A percentile compares a stretch with the other conserved stretches of the same genome.
These are phyloP conservation scores for Ramichloridium luteum DNA, from an alignment of 2,329 filamentous ascomycete species.

Conservation along the genomic window DNA sequence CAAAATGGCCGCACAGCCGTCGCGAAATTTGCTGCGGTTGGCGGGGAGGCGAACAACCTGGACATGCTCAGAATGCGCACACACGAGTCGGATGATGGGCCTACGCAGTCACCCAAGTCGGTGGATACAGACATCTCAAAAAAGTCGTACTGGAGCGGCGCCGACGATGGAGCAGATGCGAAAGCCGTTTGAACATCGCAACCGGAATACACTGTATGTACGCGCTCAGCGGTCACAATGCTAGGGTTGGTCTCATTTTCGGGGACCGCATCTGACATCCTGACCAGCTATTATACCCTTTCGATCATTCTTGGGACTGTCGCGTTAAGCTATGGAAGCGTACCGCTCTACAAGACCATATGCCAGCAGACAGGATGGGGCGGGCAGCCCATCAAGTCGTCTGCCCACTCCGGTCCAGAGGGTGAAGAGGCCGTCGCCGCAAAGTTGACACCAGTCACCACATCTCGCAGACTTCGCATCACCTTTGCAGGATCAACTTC, in stretches of 20 bases:
- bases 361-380: slow-evolving; percentile 84
- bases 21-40: no score
- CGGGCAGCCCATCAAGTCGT: slow-evolving; percentile 77
- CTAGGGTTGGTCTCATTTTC: slow-evolving; percentile 10
- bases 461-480: slow-evolving; percentile 76
- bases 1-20: no score
- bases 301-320: slow-evolving; percentile 70
- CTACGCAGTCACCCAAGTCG: no score
- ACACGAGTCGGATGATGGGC: no score
- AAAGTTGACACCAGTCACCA: slow-evolving; percentile 67
- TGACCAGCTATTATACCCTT: slow-evolving; percentile 58
- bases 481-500: slow-evolving; percentile 95
- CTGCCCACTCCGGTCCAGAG: slow-evolving; percentile 63
- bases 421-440: slow-evolving; percentile 40
- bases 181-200: slow-evolving; percentile 53
- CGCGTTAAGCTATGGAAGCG: slow-evolving; percentile 69
- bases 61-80: no score
- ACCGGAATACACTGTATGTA: slow-evolving; percentile 51
- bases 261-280: slow-evolving; percentile 27
- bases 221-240: background rate
- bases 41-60: no score
- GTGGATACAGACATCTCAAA: no score
- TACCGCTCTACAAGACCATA: slow-evolving; percentile 83
- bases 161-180: slow-evolving; percentile 54
- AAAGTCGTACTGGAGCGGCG: no score